Base-by-base conservation (phyloP, 768 basidiomycete species). In the Porphyrellus cyaneotinctus region DNA sequence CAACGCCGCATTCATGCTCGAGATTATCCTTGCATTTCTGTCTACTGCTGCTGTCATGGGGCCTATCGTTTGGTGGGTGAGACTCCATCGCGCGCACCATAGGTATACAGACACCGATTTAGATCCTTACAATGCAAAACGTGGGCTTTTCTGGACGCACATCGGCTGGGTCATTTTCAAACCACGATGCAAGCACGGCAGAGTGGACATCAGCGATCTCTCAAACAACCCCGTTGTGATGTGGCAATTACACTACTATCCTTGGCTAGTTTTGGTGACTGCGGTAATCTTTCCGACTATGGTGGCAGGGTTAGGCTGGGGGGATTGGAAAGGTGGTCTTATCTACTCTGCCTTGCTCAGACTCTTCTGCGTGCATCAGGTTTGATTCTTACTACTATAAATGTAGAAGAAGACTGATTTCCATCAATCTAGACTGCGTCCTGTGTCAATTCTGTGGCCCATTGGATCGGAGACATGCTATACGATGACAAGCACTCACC, bases 91-190 rank as follows among this genome's bases (percentile, higher is more conserved):
- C n/a, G n/a, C n/a, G n/a, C 52, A 53, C 39, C 52, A 53, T 42
- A 32, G 52, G 38, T 42, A 53, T 14, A 49, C 52, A n/a, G 52
- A 53, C 26, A 53, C 52, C 17, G 52, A 53, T 28, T 46, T 53
- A 17, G 46, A 53, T 35, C 47, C 52, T 11, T 42, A 53, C 32
- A 42, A 49, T 2, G 46, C 47, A 22, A 41, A 49, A 22, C 38
- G 32, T 14, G 46, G 38, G 4, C 28, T 53, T n/a, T 35, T 42
- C 22, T 53, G 47, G 52, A 49, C 24, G 12, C 38, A 49, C 20
- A 0, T 49, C 7, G 47, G 46, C 4, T 49, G 46, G 39, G 39
- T 48, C 8, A 42, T 42, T 20, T 49, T 53, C 20, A 49, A 50
- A 36, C 39, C 52, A 12, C 35, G 39, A 31, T 43, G 39, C 22